Evolutionary conservation across 2,329 filamentous ascomycete genomes (phyloP).

Genomic region (Sclerotinia sclerotiorum): DNA sequence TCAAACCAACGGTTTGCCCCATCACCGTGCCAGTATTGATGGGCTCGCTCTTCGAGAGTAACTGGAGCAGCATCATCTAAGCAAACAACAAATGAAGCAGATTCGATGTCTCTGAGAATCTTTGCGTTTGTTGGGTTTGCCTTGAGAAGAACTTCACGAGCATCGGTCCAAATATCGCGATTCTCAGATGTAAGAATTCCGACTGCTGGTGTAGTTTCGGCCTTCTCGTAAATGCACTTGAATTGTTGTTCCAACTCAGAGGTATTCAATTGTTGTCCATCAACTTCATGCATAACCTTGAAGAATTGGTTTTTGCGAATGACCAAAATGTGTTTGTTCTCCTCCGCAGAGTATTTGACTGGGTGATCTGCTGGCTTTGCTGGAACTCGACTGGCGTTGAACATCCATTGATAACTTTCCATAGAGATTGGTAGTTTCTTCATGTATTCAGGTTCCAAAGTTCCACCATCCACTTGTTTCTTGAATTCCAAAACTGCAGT

Average conservation of each 20-base stretch:
- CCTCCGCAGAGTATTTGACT: conserved; percentile 71
- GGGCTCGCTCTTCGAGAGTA: conserved; percentile 91
- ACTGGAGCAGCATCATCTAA: conserved; percentile 89
- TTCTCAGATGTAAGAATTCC: conserved; percentile 89
- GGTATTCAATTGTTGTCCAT: conserved; percentile 82
- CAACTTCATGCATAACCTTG: conserved; percentile 80
- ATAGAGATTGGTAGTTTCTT: conserved; percentile 96
- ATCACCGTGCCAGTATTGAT: conserved; percentile 98
- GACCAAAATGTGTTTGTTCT: conserved; percentile 84
- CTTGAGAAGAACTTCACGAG: conserved; percentile 71
- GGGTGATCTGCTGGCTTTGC: conserved; percentile 79
- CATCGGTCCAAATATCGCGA: conserved; percentile 88
- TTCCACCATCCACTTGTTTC: conserved; percentile 78
- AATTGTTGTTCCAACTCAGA: conserved; percentile 91
- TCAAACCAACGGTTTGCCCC: conserved; percentile 96
- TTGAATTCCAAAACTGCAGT: conserved; percentile 90
- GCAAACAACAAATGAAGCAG: conserved; percentile 87
- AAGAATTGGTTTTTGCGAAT: conserved; percentile 97
- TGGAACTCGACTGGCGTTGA: conserved; percentile 87
- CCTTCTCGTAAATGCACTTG: conserved; percentile 75
- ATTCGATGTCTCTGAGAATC: conserved; percentile 78
- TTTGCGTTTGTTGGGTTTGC: conserved; percentile 78
- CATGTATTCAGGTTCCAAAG: conserved; percentile 97
- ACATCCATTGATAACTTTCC: conserved; percentile 99
- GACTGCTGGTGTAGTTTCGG: conserved; percentile 70